A percentile compares a stretch with the other conserved stretches of the same genome.
These are phyloP conservation scores for Colletotrichum sublineola DNA, from an alignment of 2,329 filamentous ascomycete species.

Conservation along the genomic window DNA sequence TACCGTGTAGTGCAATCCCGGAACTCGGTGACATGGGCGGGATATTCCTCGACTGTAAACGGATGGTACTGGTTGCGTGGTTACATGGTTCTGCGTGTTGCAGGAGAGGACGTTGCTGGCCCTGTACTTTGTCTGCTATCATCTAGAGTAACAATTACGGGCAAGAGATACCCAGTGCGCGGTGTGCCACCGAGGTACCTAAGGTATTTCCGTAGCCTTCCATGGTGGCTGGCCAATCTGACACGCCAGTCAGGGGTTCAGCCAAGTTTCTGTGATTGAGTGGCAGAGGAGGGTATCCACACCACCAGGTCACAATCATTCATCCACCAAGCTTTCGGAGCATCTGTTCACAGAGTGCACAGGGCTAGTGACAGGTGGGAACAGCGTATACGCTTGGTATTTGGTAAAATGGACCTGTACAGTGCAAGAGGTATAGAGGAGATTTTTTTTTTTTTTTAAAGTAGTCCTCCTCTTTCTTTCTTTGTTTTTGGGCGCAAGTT, in stretches of 20 bases:
- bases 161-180: not conserved
- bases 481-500: too few species aligned
- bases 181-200: not conserved
- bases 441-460: too few species aligned
- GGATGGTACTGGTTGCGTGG: not conserved
- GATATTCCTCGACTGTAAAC: conserved; percentile 3
- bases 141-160: not conserved
- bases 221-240: conserved; percentile 16
- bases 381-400: not conserved
- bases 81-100: too few species aligned
- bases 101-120: not conserved
- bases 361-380: conserved; percentile 10
- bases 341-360: conserved; percentile 19
- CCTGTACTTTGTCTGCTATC: not conserved
- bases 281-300: not conserved
- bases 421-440: too few species aligned
- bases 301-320: not conserved
- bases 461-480: not conserved
- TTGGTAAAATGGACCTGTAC: too few species aligned
- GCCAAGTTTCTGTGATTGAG: conserved; percentile 1
- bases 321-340: not conserved
- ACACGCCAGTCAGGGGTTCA: conserved; percentile 31
- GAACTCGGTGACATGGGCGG: not conserved
- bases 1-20: not conserved
- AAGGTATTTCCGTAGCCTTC: not conserved